Evolutionary conservation across 768 basidiomycete species (phyloP).

Genomic region (Termitomyces sp.): DNA sequence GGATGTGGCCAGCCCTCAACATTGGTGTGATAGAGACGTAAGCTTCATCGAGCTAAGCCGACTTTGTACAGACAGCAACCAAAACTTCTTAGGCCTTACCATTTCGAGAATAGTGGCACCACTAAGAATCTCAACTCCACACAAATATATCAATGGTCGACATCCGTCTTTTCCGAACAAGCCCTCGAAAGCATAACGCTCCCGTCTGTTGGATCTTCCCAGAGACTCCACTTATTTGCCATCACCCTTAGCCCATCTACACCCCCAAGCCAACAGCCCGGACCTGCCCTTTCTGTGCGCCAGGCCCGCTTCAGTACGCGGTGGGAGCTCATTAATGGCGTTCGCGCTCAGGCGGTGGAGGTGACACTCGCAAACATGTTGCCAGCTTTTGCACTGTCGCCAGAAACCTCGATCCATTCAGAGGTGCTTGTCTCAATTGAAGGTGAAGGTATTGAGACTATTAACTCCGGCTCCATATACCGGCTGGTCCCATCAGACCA

Average conservation of each 20-base stretch:
- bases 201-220: constrained; percentile 23
- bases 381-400: constrained; percentile 24
- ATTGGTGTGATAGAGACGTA: constrained; percentile 41
- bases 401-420: constrained; percentile 25
- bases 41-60: constrained; percentile 3
- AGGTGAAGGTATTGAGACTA: constrained; percentile 36
- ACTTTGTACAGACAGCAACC: background rate
- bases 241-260: constrained; percentile 34
- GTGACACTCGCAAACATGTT: constrained; percentile 49
- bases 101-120: constrained; percentile 31
- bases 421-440: constrained; percentile 30
- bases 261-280: constrained; percentile 2
- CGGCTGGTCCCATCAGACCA: constrained; percentile 51
- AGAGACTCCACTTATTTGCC: constrained; percentile 42
- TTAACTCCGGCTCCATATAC: constrained; percentile 33
- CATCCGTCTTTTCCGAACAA: constrained; percentile 34
- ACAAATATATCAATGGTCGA: constrained; percentile 41
- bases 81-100: constrained; percentile 32
- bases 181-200: constrained; percentile 39
- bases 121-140: constrained; percentile 35
- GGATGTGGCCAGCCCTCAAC: constrained; percentile 33
- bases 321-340: constrained; percentile 34
- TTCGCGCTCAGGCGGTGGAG: constrained; percentile 42
- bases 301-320: constrained; percentile 39
- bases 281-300: constrained; percentile 33